Percentiles rank a stretch among this genome's conserved stretches.
Conservation (phyloP, 169 alveolate species). For the Babesia caballi region DNA sequence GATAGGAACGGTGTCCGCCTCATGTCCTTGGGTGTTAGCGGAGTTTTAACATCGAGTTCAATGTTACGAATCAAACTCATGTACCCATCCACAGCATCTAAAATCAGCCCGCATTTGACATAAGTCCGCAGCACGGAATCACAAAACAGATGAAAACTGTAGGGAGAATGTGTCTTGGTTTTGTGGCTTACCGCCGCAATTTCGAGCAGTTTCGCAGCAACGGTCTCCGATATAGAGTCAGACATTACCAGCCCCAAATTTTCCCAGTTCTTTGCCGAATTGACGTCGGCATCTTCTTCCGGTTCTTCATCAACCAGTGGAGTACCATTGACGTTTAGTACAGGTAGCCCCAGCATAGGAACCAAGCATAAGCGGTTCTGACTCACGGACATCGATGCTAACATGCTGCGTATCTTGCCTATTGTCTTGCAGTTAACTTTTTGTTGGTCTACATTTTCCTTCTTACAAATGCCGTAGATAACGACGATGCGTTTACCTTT, state of each 20-base stretch:
- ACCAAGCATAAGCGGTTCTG: constrained; percentile 23
- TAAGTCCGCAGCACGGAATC: constrained; percentile 14
- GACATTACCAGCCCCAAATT: constrained; percentile 5
- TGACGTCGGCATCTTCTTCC: neutral
- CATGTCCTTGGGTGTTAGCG: neutral
- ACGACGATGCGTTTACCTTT: constrained; percentile 2
- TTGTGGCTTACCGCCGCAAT: neutral
- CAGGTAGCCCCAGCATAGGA: constrained; percentile 22
- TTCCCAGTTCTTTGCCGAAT: constrained; percentile 20
- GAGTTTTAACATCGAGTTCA: neutral
- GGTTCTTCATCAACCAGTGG: neutral
- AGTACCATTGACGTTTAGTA: neutral
- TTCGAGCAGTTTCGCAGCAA: neutral
- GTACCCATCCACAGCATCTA: constrained; percentile 10
- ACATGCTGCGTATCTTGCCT: neutral
- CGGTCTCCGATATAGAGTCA: constrained; percentile 2
- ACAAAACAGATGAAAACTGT: neutral
- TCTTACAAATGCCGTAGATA: constrained; percentile 26
- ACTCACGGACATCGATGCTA: neutral
- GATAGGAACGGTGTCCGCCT: constrained; percentile 1
- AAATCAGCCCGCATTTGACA: constrained; percentile 10
- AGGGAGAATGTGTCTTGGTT: neutral
- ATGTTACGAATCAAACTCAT: neutral
- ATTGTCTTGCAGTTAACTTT: constrained; percentile 28
- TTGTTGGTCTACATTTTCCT: constrained; percentile 15